phyloP scores from a whole-genome alignment of 805 yeast genomes.

The Teunomyces pallodes region DNA sequence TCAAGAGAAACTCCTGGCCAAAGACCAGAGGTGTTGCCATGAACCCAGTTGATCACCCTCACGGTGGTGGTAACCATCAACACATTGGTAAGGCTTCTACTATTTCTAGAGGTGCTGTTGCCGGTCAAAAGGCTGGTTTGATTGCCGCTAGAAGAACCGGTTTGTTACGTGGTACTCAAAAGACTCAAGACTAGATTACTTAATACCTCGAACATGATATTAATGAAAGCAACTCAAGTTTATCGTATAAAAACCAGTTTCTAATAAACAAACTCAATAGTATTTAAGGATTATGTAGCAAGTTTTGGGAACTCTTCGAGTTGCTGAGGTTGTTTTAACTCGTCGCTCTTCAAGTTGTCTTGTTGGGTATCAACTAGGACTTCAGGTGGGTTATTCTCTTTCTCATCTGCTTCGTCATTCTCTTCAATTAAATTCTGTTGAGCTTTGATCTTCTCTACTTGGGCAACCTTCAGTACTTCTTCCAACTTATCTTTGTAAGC shows the following conservation, averaged over 20 bases:
- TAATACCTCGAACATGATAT: slow-evolving; percentile 36
- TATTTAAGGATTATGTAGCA: neutral
- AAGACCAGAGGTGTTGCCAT: slow-evolving; percentile 99
- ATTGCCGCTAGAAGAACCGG: slow-evolving; percentile 99
- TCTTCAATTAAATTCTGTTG: neutral
- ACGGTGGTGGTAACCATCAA: slow-evolving; percentile 99
- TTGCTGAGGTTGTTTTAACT: too few relatives aligned
- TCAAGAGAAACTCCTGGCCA: slow-evolving; percentile 99
- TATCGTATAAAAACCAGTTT: slow-evolving; percentile 2
- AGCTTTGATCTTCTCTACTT: neutral
- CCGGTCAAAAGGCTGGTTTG: slow-evolving; percentile 99
- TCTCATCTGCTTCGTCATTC: neutral
- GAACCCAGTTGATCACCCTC: slow-evolving; percentile 99
- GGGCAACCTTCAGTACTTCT: neutral
- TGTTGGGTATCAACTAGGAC: neutral
- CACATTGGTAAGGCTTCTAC: slow-evolving; percentile 99
- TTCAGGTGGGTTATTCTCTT: neutral
- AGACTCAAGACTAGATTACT: slow-evolving; percentile 68
- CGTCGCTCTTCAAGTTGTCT: neutral
- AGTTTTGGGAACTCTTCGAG: slow-evolving; percentile 1
- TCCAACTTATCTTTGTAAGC: slow-evolving; percentile 3
- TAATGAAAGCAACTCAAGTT: slow-evolving; percentile 3
- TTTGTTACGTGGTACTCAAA: slow-evolving; percentile 99
- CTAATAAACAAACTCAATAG: slow-evolving; percentile 2
- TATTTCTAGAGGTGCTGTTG: slow-evolving; percentile 97